These are phyloP conservation scores for Austroboletus eburneus DNA, from an alignment of 768 basidiomycete species.

Conservation along the genomic window DNA sequence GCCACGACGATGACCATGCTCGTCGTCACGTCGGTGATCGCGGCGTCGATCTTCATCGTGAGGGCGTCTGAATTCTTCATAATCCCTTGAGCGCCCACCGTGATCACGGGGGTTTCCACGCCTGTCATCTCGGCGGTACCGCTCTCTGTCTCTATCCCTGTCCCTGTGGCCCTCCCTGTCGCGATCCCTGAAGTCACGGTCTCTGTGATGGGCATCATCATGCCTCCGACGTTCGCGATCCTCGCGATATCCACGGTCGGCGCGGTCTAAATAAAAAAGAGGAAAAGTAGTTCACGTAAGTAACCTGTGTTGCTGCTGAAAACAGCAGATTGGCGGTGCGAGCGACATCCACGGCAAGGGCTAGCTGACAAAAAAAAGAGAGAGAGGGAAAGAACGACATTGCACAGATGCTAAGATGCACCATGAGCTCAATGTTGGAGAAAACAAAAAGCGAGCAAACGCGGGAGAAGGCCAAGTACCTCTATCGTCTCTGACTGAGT, in stretches of 20 bases:
- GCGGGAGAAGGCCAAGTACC: conserved; percentile 32
- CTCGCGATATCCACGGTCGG: conserved; percentile 53
- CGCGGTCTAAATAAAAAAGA: conserved; percentile 43
- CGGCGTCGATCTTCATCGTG: conserved; percentile 51
- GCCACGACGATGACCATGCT: conserved; percentile 26
- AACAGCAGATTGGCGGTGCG: conserved; percentile 40
- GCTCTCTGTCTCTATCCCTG: conserved; percentile 34
- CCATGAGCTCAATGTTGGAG: conserved; percentile 60
- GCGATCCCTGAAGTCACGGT: conserved; percentile 50
- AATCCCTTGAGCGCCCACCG: conserved; percentile 42
- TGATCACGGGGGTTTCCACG: conserved; percentile 46
- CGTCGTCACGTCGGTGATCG: conserved; percentile 43
- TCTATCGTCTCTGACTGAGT: conserved; percentile 31
- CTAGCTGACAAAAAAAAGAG: conserved; percentile 49
- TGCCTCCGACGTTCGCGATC: conserved; percentile 67
- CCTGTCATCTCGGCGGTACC: conserved; percentile 46
- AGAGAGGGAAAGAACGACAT: conserved; percentile 40
- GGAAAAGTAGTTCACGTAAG: conserved; percentile 49
- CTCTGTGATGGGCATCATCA: conserved; percentile 49
- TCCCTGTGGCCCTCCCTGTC: conserved; percentile 32
- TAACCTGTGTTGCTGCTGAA: conserved; percentile 41
- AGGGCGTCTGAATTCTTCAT: conserved; percentile 42
- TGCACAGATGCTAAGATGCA: conserved; percentile 42
- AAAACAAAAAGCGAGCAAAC: conserved; percentile 29
- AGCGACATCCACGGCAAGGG: conserved; percentile 42